phyloP scores from a whole-genome alignment of 768 basidiomycete genomes.

The Macrolepiota albuminosa region DNA sequence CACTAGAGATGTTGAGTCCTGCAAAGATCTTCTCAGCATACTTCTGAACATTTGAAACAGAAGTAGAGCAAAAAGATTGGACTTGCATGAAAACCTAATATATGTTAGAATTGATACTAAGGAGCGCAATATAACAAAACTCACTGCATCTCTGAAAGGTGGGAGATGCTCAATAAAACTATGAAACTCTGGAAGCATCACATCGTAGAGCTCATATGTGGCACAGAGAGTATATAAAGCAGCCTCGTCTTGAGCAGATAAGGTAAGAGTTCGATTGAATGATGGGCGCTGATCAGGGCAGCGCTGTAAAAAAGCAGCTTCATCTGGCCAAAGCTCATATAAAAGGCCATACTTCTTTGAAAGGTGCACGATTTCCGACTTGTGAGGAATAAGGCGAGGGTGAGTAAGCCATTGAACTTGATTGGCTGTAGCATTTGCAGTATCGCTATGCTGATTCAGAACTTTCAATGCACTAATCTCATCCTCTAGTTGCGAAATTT shows the following conservation, averaged over 20 bases:
- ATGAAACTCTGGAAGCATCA: too few relatives aligned
- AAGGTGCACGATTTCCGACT: too few relatives aligned
- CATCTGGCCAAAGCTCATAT: not conserved
- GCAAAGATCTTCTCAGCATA: not conserved
- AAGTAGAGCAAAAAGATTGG: not conserved
- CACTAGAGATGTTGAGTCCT: too few relatives aligned
- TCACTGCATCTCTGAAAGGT: not conserved
- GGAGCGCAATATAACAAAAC: not conserved
- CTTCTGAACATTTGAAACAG: not conserved
- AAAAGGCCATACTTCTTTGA: not conserved
- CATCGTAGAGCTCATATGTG: not conserved
- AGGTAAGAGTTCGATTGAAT: not conserved
- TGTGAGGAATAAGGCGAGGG: too few relatives aligned
- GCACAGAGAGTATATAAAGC: not conserved
- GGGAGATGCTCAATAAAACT: not conserved
- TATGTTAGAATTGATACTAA: not conserved
- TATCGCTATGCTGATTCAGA: too few relatives aligned
- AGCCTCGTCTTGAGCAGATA: not conserved
- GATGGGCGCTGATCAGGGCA: not conserved
- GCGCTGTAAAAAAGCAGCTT: not conserved
- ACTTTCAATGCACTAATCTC: too few relatives aligned
- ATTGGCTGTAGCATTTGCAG: too few relatives aligned
- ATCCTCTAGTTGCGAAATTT: too few relatives aligned
- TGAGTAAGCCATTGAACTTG: too few relatives aligned
- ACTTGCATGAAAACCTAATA: not conserved